phyloP scores from a whole-genome alignment of 805 yeast species.

The Nakazawaea molendinolei region DNA sequence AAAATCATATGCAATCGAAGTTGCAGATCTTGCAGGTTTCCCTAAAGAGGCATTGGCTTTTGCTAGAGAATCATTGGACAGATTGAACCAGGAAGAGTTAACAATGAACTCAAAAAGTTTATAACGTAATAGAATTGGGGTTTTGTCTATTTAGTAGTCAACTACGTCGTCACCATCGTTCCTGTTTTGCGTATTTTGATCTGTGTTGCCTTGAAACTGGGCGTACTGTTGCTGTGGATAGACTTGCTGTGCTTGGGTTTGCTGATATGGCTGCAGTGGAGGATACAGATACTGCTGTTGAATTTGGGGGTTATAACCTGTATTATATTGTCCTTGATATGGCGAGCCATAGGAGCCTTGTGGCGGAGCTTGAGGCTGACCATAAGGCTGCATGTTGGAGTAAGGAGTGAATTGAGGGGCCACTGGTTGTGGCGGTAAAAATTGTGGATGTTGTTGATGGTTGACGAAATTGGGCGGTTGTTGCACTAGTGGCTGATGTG shows the following conservation, averaged over 20 bases:
- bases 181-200: slow-evolving; percentile 12
- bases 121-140: not conserved
- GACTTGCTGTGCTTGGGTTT: slow-evolving; percentile 6
- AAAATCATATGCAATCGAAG: slow-evolving; percentile 69
- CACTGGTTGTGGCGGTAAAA: slow-evolving; percentile 6
- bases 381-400: no score
- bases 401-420: no score
- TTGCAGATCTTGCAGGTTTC: slow-evolving; percentile 76
- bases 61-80: slow-evolving; percentile 35
- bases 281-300: slow-evolving; percentile 18
- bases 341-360: no score
- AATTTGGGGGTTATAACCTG: slow-evolving; percentile 15
- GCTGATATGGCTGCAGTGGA: slow-evolving; percentile 17
- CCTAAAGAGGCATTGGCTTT: slow-evolving; percentile 50
- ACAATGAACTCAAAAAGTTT: not conserved
- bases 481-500: slow-evolving; percentile 14
- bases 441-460: slow-evolving; percentile 9
- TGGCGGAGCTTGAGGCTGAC: no score
- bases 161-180: slow-evolving; percentile 23
- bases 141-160: slow-evolving; percentile 12
- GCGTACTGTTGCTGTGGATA: slow-evolving; percentile 3
- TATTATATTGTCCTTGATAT: slow-evolving; percentile 5
- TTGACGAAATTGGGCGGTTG: slow-evolving; percentile 10
- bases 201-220: slow-evolving; percentile 7
- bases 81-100: slow-evolving; percentile 4